Evolutionary conservation across 129 eudicot species (phyloP), one percentile per base, ranked within the genome.

Genomic region (Escallonia rubra): DNA sequence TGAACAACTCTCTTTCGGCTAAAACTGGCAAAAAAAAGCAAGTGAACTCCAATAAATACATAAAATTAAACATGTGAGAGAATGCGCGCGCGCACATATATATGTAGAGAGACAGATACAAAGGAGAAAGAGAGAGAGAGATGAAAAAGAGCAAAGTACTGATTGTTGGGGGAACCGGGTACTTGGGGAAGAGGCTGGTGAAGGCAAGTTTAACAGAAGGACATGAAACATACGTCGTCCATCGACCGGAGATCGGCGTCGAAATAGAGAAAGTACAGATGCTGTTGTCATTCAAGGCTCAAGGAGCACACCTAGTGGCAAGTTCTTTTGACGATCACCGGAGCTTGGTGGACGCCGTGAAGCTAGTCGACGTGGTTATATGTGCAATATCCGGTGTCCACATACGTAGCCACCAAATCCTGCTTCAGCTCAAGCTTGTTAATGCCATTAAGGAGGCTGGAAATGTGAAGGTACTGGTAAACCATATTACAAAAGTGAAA

Each of bases 391-490:
- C 96, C 0, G 96, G 97, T 23, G 95, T 90, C 41, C 97, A 90
- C 70, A 73, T 90, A 3, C 77, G 97, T 43, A 85, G 86, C 64
- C 97, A 90, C 54, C 82, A 85, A 6, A 75, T 90, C 7, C 60
- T 87, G 66, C 45, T 87, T 73, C 96, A 90, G 73, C 95, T 90
- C 57, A 87, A 87, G 82, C 86, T 90, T 54, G 92, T 90, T 70
- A 92, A 90, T 47, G 97, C 96, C 63, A 90, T 90, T 40, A 87
- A 80, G 70, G 87, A 90, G 65, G 96, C 96, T 12, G 96, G 97
- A 12, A 90, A 87, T 59, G 59, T 90, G 41, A 82, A 87, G 97
- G 97, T 90, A 78, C 8, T 23, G 1, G 34, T 23, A 23, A 23
- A 23, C 0, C 1, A n/a, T 42, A 46, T 44, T 49, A 5, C 15